These are phyloP conservation scores for Kodamaea kaohsiungensis DNA, from an alignment of 805 yeast genomes.

Conservation along the genomic window DNA sequence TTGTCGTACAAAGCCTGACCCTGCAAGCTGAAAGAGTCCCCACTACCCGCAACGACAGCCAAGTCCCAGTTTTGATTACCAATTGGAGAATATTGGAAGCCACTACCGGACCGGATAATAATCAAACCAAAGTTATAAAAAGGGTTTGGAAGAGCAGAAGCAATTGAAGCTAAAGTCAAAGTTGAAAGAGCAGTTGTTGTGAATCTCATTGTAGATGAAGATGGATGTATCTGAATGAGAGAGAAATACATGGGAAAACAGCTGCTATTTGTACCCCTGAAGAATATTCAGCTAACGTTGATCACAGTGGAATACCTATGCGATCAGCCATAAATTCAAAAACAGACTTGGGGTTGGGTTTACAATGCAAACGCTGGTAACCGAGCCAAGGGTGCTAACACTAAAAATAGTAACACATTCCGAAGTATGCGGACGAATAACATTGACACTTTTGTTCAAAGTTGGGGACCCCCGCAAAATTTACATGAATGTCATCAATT, in stretches of 20 bases:
- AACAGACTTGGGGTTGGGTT: neutral
- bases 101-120: constrained; percentile 27
- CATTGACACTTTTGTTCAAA: neutral
- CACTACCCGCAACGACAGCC: constrained; percentile 12
- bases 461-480: neutral
- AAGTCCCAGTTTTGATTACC: constrained; percentile 11
- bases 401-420: neutral
- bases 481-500: neutral
- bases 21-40: constrained; percentile 20
- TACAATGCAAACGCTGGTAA: neutral
- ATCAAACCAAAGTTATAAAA: constrained; percentile 15
- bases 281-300: neutral
- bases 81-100: constrained; percentile 21
- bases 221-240: neutral
- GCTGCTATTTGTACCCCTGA: neutral
- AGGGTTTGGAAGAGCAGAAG: constrained; percentile 22
- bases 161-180: constrained; percentile 20
- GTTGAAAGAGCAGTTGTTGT: constrained; percentile 17
- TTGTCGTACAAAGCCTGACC: constrained; percentile 23
- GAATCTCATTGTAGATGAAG: constrained; percentile 2
- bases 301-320: neutral
- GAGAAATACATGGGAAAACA: neutral
- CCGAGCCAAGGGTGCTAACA: neutral
- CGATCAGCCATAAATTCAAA: neutral
- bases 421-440: neutral